Percentiles rank a stretch among this genome's conserved stretches.
Evolutionary conservation across 2,329 filamentous ascomycete species (phyloP).

Genomic region (Aspergillus arachidicola): DNA sequence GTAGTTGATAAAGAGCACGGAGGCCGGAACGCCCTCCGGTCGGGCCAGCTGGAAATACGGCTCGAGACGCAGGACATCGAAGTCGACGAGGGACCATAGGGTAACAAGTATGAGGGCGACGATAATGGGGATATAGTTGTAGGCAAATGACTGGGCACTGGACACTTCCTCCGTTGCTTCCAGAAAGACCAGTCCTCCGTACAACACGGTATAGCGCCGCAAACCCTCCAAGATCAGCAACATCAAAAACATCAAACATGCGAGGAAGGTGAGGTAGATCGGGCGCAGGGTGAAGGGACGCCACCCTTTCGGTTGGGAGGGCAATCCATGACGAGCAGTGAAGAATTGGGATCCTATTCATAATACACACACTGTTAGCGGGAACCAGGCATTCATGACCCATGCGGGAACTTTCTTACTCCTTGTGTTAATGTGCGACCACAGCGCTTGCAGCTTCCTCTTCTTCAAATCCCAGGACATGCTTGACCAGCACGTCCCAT

Average conservation of each 20-base stretch:
- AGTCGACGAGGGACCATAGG: conserved; percentile 53
- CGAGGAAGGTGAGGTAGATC: conserved; percentile 28
- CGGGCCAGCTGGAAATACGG: conserved; percentile 49
- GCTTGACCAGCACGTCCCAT: conserved; percentile 21
- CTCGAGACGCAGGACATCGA: conserved; percentile 53
- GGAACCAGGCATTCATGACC: not conserved
- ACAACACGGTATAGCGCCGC: conserved; percentile 31
- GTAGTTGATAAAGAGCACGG: conserved; percentile 39
- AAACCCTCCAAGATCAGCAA: conserved; percentile 31
- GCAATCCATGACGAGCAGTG: not conserved
- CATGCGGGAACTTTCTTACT: not conserved
- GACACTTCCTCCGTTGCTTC: conserved; percentile 32
- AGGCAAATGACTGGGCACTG: conserved; percentile 32
- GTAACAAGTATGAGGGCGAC: conserved; percentile 50
- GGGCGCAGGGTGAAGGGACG: conserved; percentile 37
- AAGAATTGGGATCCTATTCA: not conserved
- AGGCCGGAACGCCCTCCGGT: conserved; percentile 35
- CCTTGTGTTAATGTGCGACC: conserved; percentile 17
- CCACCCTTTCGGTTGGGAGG: conserved; percentile 25
- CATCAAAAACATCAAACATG: conserved; percentile 27
- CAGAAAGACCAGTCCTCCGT: conserved; percentile 34
- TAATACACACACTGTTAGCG: not conserved
- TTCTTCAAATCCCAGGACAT: conserved; percentile 20
- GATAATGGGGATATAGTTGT: conserved; percentile 47
- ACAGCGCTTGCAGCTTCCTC: conserved; percentile 18